Evolutionary conservation across 768 basidiomycete species (phyloP).

Genomic region (Grammothele lineata): DNA sequence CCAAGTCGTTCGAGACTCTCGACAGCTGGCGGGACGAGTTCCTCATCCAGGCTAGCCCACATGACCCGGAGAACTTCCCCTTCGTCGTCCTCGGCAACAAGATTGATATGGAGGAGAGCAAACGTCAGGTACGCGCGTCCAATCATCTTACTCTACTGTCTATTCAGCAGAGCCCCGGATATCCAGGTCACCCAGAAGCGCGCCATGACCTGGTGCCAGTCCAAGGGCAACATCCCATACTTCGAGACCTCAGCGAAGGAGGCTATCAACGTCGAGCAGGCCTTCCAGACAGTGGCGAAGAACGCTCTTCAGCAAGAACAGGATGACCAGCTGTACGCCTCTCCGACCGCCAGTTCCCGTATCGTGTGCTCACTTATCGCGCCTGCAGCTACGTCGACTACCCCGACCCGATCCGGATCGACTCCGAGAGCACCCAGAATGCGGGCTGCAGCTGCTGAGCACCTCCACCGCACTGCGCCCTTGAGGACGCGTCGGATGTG

Average conservation of each 20-base stretch:
- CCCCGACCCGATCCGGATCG: slow-evolving; percentile 96
- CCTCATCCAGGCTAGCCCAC: slow-evolving; percentile 96
- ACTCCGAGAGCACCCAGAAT: slow-evolving; percentile 86
- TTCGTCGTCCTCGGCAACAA: slow-evolving; percentile 99
- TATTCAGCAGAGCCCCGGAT: background rate
- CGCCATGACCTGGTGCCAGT: slow-evolving; percentile 99
- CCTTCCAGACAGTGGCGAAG: slow-evolving; percentile 99
- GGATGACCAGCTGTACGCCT: slow-evolving; percentile 85
- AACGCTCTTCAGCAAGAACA: slow-evolving; percentile 97
- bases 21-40: slow-evolving; percentile 99
- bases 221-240: slow-evolving; percentile 99
- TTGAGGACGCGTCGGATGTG: background rate
- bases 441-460: slow-evolving; percentile 87
- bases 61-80: slow-evolving; percentile 99
- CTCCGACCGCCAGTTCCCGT: slow-evolving; percentile 4
- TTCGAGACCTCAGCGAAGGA: slow-evolving; percentile 99
- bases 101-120: slow-evolving; percentile 99
- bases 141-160: background rate
- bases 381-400: slow-evolving; percentile 88
- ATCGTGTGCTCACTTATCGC: slow-evolving; percentile 15
- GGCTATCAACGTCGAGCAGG: slow-evolving; percentile 99
- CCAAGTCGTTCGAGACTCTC: slow-evolving; percentile 97
- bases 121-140: slow-evolving; percentile 85
- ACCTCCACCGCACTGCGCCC: background rate
- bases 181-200: slow-evolving; percentile 95